phyloP scores from a whole-genome alignment of 225 moss, liverwort and hornwort species.

The Marchantia paleacea region DNA sequence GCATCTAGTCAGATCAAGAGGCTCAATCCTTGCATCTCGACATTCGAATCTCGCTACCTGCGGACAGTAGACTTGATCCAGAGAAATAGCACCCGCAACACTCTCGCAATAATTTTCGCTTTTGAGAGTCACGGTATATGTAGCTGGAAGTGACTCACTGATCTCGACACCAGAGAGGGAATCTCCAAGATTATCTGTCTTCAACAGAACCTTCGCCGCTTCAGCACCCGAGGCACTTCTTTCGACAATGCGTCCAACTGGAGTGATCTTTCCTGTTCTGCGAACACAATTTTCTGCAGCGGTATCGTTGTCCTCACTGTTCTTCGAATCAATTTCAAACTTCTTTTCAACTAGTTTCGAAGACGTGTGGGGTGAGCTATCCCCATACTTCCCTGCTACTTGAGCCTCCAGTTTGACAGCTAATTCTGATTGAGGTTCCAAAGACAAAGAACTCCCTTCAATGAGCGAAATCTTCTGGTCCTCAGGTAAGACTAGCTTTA shows the following conservation, averaged over 20 bases:
- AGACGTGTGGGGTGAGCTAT: background rate
- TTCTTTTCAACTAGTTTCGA: background rate
- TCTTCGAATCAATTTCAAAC: background rate
- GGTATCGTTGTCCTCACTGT: background rate
- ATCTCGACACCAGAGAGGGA: background rate
- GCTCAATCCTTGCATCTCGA: background rate
- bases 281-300: constrained; percentile 16
- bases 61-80: background rate
- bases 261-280: constrained; percentile 14
- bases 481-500: background rate
- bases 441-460: background rate
- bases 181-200: background rate
- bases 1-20: background rate
- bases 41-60: background rate
- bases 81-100: background rate
- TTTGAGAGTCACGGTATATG: background rate
- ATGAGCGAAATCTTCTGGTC: constrained; percentile 2
- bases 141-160: background rate
- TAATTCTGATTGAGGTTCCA: constrained; percentile 1
- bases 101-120: background rate
- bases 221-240: background rate
- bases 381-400: background rate
- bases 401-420: background rate
- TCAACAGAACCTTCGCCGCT: background rate
- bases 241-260: constrained; percentile 4